Conservation (phyloP, 805 yeast genomes). For the Lipomyces anomalus region DNA sequence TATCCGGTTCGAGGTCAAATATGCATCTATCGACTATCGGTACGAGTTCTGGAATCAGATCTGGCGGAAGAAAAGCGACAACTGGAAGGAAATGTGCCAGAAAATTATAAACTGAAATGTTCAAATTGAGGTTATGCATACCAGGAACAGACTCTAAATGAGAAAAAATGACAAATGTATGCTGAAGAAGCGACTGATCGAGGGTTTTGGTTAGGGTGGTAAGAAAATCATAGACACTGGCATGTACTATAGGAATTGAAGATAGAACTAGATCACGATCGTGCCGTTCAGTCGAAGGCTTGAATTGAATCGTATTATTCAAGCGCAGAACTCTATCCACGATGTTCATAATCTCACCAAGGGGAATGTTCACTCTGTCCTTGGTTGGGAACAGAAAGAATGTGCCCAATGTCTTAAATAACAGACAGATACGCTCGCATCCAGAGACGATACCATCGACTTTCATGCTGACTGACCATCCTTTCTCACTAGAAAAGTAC, state of each 20-base stretch:
- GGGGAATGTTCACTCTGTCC: conserved; percentile 11
- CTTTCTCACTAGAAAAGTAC: neutral
- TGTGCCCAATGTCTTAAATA: conserved; percentile 13
- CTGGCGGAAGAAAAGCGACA: conserved; percentile 6
- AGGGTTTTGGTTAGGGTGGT: conserved; percentile 5
- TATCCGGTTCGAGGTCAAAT: neutral
- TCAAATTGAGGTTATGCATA: conserved; percentile 2
- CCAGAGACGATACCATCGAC: conserved; percentile 3
- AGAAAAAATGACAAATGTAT: conserved; percentile 4
- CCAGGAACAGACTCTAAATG: conserved; percentile 1
- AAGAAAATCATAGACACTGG: conserved; percentile 10
- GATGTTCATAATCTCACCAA: conserved; percentile 5
- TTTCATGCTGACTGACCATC: no score
- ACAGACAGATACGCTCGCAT: conserved; percentile 14
- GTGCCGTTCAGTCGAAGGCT: conserved; percentile 6
- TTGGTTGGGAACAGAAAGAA: conserved; percentile 4
- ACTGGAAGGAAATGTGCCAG: conserved; percentile 3
- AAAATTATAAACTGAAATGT: conserved; percentile 13
- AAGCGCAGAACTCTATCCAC: conserved; percentile 10
- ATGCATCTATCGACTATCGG: conserved; percentile 5
- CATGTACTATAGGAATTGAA: conserved; percentile 12
- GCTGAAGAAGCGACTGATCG: conserved; percentile 11
- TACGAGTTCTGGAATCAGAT: conserved; percentile 5
- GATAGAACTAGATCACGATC: conserved; percentile 11
- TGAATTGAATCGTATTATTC: conserved; percentile 3